Evolutionary conservation across 768 basidiomycete species (phyloP).

Genomic region (Mycena galopus): DNA sequence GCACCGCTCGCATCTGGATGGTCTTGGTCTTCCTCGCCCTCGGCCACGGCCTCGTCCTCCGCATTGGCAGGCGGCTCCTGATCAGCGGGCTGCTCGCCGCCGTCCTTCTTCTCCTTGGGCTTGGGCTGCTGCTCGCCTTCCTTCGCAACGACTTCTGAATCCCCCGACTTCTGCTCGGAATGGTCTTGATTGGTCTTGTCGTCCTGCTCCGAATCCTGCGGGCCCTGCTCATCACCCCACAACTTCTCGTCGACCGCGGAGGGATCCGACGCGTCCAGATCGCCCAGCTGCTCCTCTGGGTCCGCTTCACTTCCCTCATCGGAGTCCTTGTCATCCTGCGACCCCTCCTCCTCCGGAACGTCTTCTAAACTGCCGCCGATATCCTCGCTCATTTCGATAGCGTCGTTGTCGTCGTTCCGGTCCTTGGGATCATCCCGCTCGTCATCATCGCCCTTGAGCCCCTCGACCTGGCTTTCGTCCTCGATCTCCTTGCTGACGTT

Average conservation of each 20-base stretch:
- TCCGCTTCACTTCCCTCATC: conserved; percentile 70
- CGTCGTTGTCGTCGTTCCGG: conserved; percentile 73
- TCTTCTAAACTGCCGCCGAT: conserved; percentile 91
- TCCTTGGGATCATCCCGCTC: conserved; percentile 61
- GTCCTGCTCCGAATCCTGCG: conserved; percentile 64
- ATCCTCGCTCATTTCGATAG: conserved; percentile 93
- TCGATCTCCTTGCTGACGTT: conserved; percentile 96
- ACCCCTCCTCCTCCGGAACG: conserved; percentile 74
- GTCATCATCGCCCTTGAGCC: conserved; percentile 77
- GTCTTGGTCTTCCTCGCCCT: conserved; percentile 55
- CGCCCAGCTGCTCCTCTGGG: conserved; percentile 86
- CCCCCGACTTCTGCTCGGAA: conserved; percentile 60
- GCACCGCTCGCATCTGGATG: conserved; percentile 68
- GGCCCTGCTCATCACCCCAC: conserved; percentile 89
- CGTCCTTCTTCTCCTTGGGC: conserved; percentile 50
- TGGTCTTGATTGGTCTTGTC: conserved; percentile 74
- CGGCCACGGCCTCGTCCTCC: conserved; percentile 42
- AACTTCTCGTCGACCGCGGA: conserved; percentile 94
- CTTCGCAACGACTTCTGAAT: conserved; percentile 85
- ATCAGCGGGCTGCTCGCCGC: conserved; percentile 36
- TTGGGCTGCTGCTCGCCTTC: conserved; percentile 63
- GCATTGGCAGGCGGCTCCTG: conserved; percentile 37
- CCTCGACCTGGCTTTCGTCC: conserved; percentile 97
- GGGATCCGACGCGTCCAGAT: conserved; percentile 87
- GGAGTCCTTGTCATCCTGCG: conserved; percentile 63